Percentiles rank a stretch among this genome's conserved stretches.
Conservation (phyloP, 495 filamentous ascomycete species). For the Talaromyces stipitatus region DNA sequence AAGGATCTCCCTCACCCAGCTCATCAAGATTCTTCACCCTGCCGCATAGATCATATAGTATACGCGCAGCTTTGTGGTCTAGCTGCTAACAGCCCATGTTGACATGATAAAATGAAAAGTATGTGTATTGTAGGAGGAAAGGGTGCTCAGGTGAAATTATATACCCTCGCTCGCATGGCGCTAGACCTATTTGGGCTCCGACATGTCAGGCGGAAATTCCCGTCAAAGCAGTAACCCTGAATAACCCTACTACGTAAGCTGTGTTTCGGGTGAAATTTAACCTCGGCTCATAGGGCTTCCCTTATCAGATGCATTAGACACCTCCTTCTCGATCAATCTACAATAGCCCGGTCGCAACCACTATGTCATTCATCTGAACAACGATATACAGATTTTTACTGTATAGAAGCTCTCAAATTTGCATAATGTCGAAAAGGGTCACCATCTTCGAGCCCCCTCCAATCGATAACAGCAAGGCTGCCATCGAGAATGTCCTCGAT, state of each 20-base stretch:
- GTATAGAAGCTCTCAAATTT: background rate
- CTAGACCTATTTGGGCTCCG: no score
- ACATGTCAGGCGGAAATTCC: no score
- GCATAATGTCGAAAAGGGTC: conserved; percentile 18
- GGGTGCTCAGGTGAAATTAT: background rate
- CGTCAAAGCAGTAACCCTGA: background rate
- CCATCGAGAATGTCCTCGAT: conserved; percentile 84
- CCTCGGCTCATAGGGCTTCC: background rate
- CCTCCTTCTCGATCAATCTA: background rate
- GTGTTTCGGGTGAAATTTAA: background rate
- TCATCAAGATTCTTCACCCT: no score
- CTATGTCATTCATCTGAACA: background rate
- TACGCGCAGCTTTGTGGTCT: no score
- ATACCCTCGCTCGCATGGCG: no score
- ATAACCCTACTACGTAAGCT: background rate
- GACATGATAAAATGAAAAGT: no score
- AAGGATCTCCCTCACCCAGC: no score
- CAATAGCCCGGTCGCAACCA: background rate
- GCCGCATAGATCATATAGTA: no score
- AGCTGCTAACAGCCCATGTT: no score
- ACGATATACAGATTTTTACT: background rate
- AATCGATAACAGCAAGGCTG: conserved; percentile 60
- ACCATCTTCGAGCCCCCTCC: conserved; percentile 75
- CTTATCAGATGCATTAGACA: background rate
- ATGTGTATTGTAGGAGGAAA: background rate